Base-by-base conservation (phyloP, 2,329 filamentous ascomycete species). In the Diaporthe capsici region DNA sequence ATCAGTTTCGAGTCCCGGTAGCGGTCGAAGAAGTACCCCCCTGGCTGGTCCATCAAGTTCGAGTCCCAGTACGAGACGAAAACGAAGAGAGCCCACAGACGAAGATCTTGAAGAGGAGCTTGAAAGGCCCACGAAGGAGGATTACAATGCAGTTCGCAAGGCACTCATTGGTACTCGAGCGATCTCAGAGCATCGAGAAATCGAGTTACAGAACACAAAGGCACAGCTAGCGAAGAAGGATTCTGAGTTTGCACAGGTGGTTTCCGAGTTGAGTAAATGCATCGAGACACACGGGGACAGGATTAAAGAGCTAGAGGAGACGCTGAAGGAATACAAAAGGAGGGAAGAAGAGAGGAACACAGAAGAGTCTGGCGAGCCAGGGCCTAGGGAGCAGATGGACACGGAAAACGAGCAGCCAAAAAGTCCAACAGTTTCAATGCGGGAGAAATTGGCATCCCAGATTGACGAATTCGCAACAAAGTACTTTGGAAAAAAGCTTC, bases 261-360 rank as follows among this genome's bases (percentile, higher is more conserved):
- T 6, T 44, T 13, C 42, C 6, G 20, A 49, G 7, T 49, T 49
- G 20, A 49, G 3, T 8, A 2, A 6, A 9, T 22, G 44, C 8
- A 49, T 3, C 20, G 17, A 22, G 17, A 8, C 20, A 20, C 44
- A 49, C 20, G 17, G 17, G 0, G 20, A 49, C 20, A 20, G 20
- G 13, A 49, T 49, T 9, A 20, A 49, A 10, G 8, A 49, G 8
- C 44, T 49, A 49, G 17, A 22, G 44, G 44, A 22, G 6, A 22
- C 17, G 13, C 82, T 47, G 2, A 47, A 8, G 1, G 44, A 22
- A 47, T 22, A 22, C 0, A 22, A 47, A 47, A 20, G 44, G 1
- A 20, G 22, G 22, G 44, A 15, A 44, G 17, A 22, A 47, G 44
- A 47, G 44, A 47, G 44, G 17, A 47, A 4, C 1, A 20, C 6